Conservation (phyloP, 768 basidiomycete species). For the Chalciporus piperatus region DNA sequence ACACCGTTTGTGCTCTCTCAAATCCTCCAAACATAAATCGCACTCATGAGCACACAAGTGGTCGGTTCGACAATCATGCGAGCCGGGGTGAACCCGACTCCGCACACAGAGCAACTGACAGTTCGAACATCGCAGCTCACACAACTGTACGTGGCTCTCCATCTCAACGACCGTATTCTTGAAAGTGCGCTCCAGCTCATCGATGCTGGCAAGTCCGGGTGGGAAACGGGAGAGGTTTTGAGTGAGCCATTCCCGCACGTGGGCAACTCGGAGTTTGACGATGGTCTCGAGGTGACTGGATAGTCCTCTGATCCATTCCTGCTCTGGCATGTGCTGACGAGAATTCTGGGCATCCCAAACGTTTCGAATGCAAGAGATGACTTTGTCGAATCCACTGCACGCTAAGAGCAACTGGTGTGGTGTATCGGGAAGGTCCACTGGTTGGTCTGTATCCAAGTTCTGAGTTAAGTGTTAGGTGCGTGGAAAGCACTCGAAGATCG, state of each 20-base stretch:
- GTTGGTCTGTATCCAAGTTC: constrained; percentile 52
- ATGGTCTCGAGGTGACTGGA: constrained; percentile 37
- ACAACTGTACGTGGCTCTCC: constrained; percentile 45
- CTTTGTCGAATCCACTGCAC: constrained; percentile 6
- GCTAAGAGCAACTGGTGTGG: constrained; percentile 34
- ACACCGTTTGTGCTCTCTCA: constrained; percentile 35
- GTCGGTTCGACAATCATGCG: constrained; percentile 49
- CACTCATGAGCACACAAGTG: constrained; percentile 48
- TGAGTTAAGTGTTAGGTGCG: constrained; percentile 12
- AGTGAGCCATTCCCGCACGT: constrained; percentile 51
- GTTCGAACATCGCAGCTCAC: constrained; percentile 42
- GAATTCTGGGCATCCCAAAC: constrained; percentile 16
- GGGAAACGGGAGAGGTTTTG: constrained; percentile 50
- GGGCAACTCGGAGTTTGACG: constrained; percentile 41
- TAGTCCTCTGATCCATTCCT: constrained; percentile 41
- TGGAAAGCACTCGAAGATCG: fast-evolving
- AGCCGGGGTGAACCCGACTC: constrained; percentile 41
- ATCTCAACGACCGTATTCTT: constrained; percentile 44
- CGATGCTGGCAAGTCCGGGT: constrained; percentile 41
- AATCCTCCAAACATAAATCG: constrained; percentile 37
- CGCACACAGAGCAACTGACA: constrained; percentile 52
- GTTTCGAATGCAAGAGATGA: constrained; percentile 17
- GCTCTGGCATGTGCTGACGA: constrained; percentile 20
- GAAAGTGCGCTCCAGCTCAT: constrained; percentile 42
- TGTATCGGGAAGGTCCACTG: constrained; percentile 39